A percentile compares a stretch with the other conserved stretches of the same genome.
Conservation (phyloP, 306 rosid genomes). For the Dalbergia cultrata region DNA sequence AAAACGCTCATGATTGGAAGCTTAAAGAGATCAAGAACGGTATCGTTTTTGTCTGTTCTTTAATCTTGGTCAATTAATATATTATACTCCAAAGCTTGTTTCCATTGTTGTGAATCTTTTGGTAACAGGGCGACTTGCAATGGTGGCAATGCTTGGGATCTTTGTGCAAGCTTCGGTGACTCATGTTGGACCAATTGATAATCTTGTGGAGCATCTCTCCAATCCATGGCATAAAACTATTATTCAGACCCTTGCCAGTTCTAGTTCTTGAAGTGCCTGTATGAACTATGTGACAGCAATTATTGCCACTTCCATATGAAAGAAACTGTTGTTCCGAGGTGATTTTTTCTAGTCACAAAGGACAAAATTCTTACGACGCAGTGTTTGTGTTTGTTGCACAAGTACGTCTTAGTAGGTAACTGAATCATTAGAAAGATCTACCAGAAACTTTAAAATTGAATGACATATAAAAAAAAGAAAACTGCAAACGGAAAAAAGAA, state of each 20-base stretch:
- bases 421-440: no score
- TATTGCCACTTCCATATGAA: no score
- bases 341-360: no score
- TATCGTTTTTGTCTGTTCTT: constrained; percentile 36
- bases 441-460: no score
- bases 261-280: constrained; percentile 48
- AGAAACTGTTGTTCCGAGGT: no score
- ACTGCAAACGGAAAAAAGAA: no score
- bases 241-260: constrained; percentile 73
- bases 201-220: constrained; percentile 89
- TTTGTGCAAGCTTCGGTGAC: constrained; percentile 92
- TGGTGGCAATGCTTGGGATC: constrained; percentile 92
- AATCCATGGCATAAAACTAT: constrained; percentile 95
- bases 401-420: no score
- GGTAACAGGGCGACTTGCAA: constrained; percentile 79
- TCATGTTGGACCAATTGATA: constrained; percentile 92
- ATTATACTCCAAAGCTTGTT: constrained; percentile 18
- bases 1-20: constrained; percentile 80
- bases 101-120: constrained; percentile 14
- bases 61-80: constrained; percentile 6
- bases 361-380: not conserved
- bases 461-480: no score
- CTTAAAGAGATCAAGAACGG: constrained; percentile 95
- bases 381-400: no score
- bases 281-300: constrained; percentile 17